phyloP scores from a whole-genome alignment of 2,329 filamentous ascomycete genomes.

The Pestalotiopsis fici region DNA sequence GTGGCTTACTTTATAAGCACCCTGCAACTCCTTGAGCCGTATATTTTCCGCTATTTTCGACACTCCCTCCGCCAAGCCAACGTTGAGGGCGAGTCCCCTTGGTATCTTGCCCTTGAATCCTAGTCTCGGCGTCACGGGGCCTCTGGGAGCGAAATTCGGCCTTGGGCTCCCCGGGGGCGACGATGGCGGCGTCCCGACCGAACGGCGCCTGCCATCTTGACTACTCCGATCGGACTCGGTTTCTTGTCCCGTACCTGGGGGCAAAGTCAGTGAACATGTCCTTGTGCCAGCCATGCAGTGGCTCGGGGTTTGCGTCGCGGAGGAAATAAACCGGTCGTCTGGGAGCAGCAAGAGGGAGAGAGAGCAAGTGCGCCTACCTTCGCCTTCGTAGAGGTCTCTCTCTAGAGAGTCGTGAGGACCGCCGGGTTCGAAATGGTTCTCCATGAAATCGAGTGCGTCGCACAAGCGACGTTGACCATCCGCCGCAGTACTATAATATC shows the following conservation, averaged over 20 bases:
- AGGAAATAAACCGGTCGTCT: not conserved
- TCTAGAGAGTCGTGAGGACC: constrained; percentile 14
- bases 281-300: constrained; percentile 1
- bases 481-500: constrained; percentile 4
- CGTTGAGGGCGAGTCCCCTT: constrained; percentile 22
- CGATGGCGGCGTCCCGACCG: constrained; percentile 20
- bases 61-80: constrained; percentile 14
- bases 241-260: constrained; percentile 12
- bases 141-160: constrained; percentile 32
- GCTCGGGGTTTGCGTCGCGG: not conserved
- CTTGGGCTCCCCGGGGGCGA: constrained; percentile 29
- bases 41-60: constrained; percentile 22
- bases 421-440: constrained; percentile 14
- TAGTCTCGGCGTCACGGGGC: constrained; percentile 28
- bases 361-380: constrained; percentile 11
- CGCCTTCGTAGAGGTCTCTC: constrained; percentile 11
- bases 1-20: constrained; percentile 18
- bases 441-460: constrained; percentile 15
- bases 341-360: not conserved
- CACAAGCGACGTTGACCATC: constrained; percentile 11
- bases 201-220: constrained; percentile 6
- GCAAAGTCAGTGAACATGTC: constrained; percentile 2
- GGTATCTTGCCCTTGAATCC: constrained; percentile 28
- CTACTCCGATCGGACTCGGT: constrained; percentile 10
- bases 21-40: constrained; percentile 24